Evolutionary conservation across 805 yeast species (phyloP), one percentile per base, ranked within the genome.

Genomic region (Crinitomyces ghanaensis): DNA sequence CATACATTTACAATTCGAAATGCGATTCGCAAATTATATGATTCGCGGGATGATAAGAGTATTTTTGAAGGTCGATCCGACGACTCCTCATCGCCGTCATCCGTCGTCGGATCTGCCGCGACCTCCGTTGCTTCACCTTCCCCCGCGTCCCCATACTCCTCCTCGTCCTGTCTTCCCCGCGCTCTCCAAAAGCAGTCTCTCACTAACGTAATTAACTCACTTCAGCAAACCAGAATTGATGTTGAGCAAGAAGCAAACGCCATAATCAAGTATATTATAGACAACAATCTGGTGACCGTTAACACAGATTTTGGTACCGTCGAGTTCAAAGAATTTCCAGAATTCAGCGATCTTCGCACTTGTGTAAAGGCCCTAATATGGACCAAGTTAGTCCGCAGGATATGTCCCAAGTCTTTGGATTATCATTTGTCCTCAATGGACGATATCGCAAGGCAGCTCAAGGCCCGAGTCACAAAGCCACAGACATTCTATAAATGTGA

Each of bases 1-100:
- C 55, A 64, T 2, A 44, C 48, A 6, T 59, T 75, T 28, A 79
- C 88, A 0, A 44, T 56, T 23, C 59, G 93, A 31, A 81, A 81
- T 44, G 54, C 63, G 12, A 57, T 72, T 2, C 59, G 91, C 24
- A 53, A 56, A 26, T 29, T 46, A 11, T 22, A 36, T 27, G 13
- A 19, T 19, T 19, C 19, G 14, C 33, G 36, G 9, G 3, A 16
- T 6, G 9, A 15, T n/a, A n/a, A n/a, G n/a, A n/a, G n/a, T n/a
- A n/a, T n/a, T n/a, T n/a, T n/a, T n/a, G n/a, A n/a, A n/a, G n/a
- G n/a, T n/a, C n/a, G n/a, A n/a, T n/a, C n/a, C n/a, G n/a, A n/a
- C n/a, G n/a, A n/a, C n/a, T n/a, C n/a, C n/a, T n/a, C n/a, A n/a
- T n/a, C n/a, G n/a, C n/a, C n/a, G n/a, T n/a, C n/a, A n/a, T n/a